Base-by-base conservation (phyloP, 1,284 basidiomycete species). In the Cryptococcus sp. region DNA sequence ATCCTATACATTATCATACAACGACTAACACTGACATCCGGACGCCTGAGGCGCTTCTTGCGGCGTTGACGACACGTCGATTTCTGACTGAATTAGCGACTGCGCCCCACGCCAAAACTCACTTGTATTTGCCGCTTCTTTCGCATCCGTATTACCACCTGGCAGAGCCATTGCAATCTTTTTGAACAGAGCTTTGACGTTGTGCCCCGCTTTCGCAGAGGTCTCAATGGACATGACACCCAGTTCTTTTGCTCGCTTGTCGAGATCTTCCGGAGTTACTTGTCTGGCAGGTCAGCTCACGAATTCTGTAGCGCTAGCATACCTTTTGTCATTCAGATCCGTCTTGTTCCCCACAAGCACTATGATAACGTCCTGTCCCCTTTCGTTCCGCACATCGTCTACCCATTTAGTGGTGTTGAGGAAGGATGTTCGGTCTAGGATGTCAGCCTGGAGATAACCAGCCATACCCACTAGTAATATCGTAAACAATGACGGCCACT, bases 171-270 rank as follows among this genome's bases (percentile, higher is more conserved):
- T 89, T 0, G 96, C 96, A 67, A 99, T 99, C 84, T 98, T 99
- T 82, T 97, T 78, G 85, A 99, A 99, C 62, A 99, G 80, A 63
- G 90, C 90, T 82, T 99, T 99, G 65, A 99, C 96, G 68, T 99
- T 99, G 78, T 99, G 95, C 2, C 96, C 96, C 3, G 96, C 96
- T 78, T 99, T 99, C 38, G 96, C 96, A 37, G 93, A 96, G 4
- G 96, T 99, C 81, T 99, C 96, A 87, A 99, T 97, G 74, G 96
- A 97, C 89, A 99, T 93, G 70, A 99, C 90, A 72, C 89, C 89
- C 63, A 96, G 83, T 75, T 96, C 89, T 54, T 91, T 89, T n/a
- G 94, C 86, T 71, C 92, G 91, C 59, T 89, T 86, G 50, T 95
- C 95, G 17, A 95, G 93, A 74, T 99, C 95, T 76, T 99, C 96